These are phyloP conservation scores for Ceratobasidium sp. DNA, from an alignment of 1,284 basidiomycete species.

Conservation along the genomic window DNA sequence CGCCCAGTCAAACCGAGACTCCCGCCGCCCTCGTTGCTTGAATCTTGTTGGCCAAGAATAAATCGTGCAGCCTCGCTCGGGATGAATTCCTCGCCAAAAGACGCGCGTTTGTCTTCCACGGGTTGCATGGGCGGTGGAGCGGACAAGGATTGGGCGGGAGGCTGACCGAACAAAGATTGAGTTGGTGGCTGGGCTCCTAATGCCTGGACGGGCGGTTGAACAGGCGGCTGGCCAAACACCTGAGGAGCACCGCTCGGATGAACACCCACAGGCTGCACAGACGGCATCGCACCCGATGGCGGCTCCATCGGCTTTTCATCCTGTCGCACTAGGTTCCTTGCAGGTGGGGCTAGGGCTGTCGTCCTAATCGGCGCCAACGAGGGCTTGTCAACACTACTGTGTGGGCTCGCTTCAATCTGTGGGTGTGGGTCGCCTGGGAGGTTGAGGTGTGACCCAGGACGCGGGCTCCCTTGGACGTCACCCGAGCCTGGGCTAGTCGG, in stretches of 20 bases:
- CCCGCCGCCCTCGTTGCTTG: neutral
- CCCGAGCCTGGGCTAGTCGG: neutral
- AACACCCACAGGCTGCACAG: neutral
- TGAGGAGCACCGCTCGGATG: neutral
- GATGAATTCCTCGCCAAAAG: conserved; percentile 7
- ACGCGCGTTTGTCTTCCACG: neutral
- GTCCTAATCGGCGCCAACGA: conserved; percentile 25
- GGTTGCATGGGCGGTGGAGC: neutral
- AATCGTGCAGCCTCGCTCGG: conserved; percentile 35
- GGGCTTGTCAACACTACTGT: conserved; percentile 10
- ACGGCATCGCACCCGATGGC: neutral
- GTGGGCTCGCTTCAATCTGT: neutral
- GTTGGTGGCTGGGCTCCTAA: neutral
- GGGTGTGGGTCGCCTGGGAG: neutral
- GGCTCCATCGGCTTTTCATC: neutral
- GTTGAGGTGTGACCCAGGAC: neutral
- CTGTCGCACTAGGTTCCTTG: neutral
- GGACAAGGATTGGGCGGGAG: neutral
- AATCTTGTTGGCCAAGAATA: conserved; percentile 21
- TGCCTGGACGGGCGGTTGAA: neutral
- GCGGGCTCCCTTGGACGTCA: neutral
- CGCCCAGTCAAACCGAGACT: conserved; percentile 18
- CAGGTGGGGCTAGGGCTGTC: conserved; percentile 23
- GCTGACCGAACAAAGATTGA: neutral
- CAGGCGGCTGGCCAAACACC: neutral